Conservation (phyloP, 495 filamentous ascomycete genomes). For the Letharia columbiana region DNA sequence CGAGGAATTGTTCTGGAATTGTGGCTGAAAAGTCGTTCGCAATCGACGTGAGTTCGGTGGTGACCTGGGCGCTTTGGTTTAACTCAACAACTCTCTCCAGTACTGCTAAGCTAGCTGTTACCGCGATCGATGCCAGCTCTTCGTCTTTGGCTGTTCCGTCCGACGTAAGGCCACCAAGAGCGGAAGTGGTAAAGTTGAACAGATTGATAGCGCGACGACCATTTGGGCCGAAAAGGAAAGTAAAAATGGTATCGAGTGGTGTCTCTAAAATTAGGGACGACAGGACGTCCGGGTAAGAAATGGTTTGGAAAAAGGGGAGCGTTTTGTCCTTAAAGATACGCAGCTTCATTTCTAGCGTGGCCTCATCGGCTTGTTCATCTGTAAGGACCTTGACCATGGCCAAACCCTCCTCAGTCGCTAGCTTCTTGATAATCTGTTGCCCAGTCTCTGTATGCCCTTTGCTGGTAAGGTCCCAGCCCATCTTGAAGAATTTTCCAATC, state of each 20-base stretch:
- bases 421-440: constrained; percentile 23
- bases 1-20: constrained; percentile 25
- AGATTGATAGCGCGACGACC: constrained; percentile 40
- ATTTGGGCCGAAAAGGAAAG: constrained; percentile 42
- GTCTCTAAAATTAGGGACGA: constrained; percentile 47
- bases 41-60: constrained; percentile 26
- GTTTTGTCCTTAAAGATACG: constrained; percentile 32
- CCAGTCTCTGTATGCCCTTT: constrained; percentile 13
- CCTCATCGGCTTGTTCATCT: constrained; percentile 22
- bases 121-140: constrained; percentile 18
- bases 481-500: constrained; percentile 19
- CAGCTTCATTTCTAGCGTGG: constrained; percentile 23
- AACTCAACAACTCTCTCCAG: constrained; percentile 28
- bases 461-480: constrained; percentile 16
- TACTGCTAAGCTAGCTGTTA: constrained; percentile 29
- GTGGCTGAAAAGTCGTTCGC: constrained; percentile 26
- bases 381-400: constrained; percentile 25
- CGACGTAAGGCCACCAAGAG: constrained; percentile 10
- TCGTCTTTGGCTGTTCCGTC: constrained; percentile 10
- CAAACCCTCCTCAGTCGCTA: constrained; percentile 21
- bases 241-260: constrained; percentile 49
- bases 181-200: constrained; percentile 28
- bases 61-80: constrained; percentile 30
- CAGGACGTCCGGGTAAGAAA: constrained; percentile 45
- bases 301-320: constrained; percentile 44